Evolutionary conservation across 768 basidiomycete genomes (phyloP).

Genomic region (Mycena filopes): DNA sequence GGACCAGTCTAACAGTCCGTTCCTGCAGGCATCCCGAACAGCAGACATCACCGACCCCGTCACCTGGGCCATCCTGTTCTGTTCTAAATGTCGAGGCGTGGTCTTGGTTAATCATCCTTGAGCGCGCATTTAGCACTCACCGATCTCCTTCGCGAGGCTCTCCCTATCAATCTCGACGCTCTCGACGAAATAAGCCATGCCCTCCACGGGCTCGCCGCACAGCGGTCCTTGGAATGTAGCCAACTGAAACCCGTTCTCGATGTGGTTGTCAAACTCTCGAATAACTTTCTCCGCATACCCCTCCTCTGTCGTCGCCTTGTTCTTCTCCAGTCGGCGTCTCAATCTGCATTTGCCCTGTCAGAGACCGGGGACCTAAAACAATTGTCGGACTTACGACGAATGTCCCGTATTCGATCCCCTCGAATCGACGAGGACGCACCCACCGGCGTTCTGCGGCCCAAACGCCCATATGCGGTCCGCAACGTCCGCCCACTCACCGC

Average conservation of each 20-base stretch:
- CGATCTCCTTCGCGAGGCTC: conserved; percentile 71
- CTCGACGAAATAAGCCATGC: conserved; percentile 92
- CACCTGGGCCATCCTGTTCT: conserved; percentile 84
- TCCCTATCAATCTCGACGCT: conserved; percentile 70
- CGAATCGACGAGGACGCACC: conserved; percentile 86
- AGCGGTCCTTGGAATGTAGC: conserved; percentile 95
- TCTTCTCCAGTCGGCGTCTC: conserved; percentile 59
- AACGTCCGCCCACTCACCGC: conserved; percentile 87
- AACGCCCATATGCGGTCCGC: conserved; percentile 87
- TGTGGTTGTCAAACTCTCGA: conserved; percentile 77
- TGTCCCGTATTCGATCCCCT: conserved; percentile 56
- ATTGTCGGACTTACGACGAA: conserved; percentile 61
- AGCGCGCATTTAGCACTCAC: conserved; percentile 49
- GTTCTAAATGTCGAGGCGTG: conserved; percentile 64
- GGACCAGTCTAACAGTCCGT: conserved; percentile 95
- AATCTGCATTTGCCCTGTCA: conserved; percentile 51
- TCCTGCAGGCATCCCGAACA: conserved; percentile 89
- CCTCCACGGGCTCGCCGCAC: conserved; percentile 94
- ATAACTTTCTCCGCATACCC: conserved; percentile 49
- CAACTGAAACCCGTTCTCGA: conserved; percentile 96
- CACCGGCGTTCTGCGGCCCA: conserved; percentile 88
- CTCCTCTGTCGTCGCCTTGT: conserved; percentile 42
- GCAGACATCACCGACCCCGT: conserved; percentile 92
- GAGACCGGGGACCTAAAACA: conserved; percentile 1
- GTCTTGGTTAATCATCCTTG: conserved; percentile 28